These are phyloP conservation scores for Aspergillus diversus DNA, from an alignment of 495 filamentous ascomycete species.

Conservation along the genomic window DNA sequence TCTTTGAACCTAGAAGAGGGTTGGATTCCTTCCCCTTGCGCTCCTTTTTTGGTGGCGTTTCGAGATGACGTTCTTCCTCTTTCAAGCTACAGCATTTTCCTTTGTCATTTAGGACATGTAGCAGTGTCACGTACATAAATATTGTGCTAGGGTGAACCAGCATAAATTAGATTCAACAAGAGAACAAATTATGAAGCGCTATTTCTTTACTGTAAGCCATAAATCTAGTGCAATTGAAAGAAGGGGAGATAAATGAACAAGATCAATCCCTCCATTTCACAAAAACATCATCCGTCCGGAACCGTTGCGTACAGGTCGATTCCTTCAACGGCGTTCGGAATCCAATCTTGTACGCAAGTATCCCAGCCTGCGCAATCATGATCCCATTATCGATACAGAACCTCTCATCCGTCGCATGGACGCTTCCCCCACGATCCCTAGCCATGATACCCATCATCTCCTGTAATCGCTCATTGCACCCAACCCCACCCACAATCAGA, in stretches of 20 bases:
- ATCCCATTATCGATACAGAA: conserved; percentile 99
- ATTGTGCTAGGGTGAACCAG: not conserved
- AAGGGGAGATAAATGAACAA: no score
- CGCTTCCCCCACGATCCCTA: conserved; percentile 81
- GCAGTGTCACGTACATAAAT: not conserved
- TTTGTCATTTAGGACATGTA: not conserved
- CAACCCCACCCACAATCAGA: conserved; percentile 94
- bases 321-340: conserved; percentile 77
- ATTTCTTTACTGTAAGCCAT: no score
- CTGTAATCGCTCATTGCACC: conserved; percentile 94
- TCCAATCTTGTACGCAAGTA: conserved; percentile 81
- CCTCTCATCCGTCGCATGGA: conserved; percentile 93
- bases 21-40: no score
- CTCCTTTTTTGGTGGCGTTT: no score
- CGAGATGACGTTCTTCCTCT: not conserved
- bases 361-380: conserved; percentile 97
- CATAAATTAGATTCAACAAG: not conserved
- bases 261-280: conserved; percentile 80
- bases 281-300: conserved; percentile 91
- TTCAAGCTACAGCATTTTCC: not conserved
- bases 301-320: conserved; percentile 89
- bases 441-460: conserved; percentile 99
- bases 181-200: no score
- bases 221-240: no score
- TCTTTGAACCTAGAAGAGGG: no score